A percentile compares a stretch with the other conserved stretches of the same genome.
Evolutionary conservation across 371 early-diverging fungal species (phyloP).

Genomic region (Actinomortierella ambigua): DNA sequence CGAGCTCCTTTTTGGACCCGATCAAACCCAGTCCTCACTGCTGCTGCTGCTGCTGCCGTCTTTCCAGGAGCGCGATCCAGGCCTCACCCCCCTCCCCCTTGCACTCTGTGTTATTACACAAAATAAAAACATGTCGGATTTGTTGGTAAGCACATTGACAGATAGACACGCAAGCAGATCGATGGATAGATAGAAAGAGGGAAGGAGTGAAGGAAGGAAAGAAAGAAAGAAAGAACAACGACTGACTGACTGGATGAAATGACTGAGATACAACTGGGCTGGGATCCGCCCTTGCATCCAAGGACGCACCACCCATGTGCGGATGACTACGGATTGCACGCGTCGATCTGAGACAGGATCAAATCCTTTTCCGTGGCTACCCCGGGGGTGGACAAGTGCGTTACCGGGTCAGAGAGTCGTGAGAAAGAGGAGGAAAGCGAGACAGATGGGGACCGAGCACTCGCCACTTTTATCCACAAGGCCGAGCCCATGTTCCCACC

Average conservation of each 20-base stretch:
- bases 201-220: conserved; percentile 7
- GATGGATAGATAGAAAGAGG: neutral
- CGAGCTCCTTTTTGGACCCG: neutral
- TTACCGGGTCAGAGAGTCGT: neutral
- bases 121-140: neutral
- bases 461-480: neutral
- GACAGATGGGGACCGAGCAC: neutral
- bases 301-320: neutral
- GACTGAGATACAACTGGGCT: neutral
- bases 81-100: neutral
- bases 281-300: neutral
- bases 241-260: neutral
- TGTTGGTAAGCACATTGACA: neutral
- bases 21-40: neutral
- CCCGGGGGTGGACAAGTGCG: neutral
- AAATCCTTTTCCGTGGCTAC: neutral
- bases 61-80: neutral
- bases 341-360: too few relatives aligned
- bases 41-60: neutral
- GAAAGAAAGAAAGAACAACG: neutral
- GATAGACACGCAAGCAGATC: neutral
- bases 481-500: neutral
- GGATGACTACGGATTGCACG: too few relatives aligned
- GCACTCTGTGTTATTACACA: neutral
- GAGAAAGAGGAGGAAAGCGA: neutral